Base-by-base conservation (phyloP, 2,329 filamentous ascomycete species). In the Didymella pinodella region DNA sequence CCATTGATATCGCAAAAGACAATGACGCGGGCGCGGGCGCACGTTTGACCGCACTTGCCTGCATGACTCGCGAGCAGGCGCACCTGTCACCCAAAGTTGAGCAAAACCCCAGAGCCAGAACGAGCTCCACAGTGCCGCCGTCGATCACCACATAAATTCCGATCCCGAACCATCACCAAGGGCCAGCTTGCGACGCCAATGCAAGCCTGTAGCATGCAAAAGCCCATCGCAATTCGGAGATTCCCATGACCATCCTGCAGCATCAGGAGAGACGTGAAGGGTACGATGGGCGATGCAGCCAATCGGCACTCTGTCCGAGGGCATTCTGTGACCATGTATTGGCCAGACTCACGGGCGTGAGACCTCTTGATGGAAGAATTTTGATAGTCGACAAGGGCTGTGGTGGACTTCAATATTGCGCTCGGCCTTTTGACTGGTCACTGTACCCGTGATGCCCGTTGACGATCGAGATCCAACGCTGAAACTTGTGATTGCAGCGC, bases 131-230 rank as follows among this genome's bases (percentile, higher is more conserved):
- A 46, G 34, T 59, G 50, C 54, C 56, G 50, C 29, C 56, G 54
- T 59, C 56, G 56, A 59, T 59, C 56, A 59, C 47, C 56, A 54
- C 34, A 43, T 31, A 54, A 59, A 54, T 50, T 11, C 29, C 56
- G 56, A 59, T 59, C 56, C 47, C n/a, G n/a, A 25, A 47, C 20
- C 51, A 50, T 18, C 41, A 50, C 46, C 28, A 47, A 48, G 16
- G n/a, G 10, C 20, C 8, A 14, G 22, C 46, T 40, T 40, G 36
- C 36, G 18, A 20, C 36, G 18, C 36, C 18, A n/a, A 18, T 14
- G 44, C 49, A 45, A 51, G 40, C 29, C 50, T 38, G 20, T 34
- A 43, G 22, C 50, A 59, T 59, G 50, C 16, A 29, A 59, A 54
- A 50, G 46, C 31, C 11, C 28, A 54, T 47, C 26, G 34, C 28